Conservation (phyloP, 2,329 filamentous ascomycete species). For the Aspergillus pseudoviridinutans region DNA sequence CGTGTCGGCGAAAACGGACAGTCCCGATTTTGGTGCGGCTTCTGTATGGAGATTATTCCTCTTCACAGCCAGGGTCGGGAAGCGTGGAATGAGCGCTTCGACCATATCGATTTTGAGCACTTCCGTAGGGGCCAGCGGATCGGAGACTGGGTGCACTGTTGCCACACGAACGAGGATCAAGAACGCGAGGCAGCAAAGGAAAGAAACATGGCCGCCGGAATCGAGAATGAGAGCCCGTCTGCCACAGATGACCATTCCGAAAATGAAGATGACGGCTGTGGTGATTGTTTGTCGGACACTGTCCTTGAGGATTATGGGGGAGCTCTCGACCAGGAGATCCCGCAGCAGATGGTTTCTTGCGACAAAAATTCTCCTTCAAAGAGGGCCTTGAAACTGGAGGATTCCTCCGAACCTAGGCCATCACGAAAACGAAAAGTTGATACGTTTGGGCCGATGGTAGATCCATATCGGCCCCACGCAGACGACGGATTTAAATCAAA, state of each 20-base stretch:
- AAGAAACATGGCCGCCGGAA: background rate
- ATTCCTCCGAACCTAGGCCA: background rate
- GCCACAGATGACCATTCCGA: background rate
- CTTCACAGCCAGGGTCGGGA: slow-evolving; percentile 49
- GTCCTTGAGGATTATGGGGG: slow-evolving; percentile 6
- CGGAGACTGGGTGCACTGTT: slow-evolving; percentile 29
- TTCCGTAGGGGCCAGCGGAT: slow-evolving; percentile 38
- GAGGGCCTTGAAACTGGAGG: background rate
- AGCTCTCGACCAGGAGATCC: background rate
- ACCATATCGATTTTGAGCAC: slow-evolving; percentile 68
- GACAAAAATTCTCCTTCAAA: background rate
- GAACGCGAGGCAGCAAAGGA: slow-evolving; percentile 8
- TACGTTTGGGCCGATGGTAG: background rate
- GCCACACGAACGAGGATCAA: slow-evolving; percentile 18
- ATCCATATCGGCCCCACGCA: background rate
- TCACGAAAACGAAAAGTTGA: slow-evolving; percentile 13
- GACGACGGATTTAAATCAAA: slow-evolving; percentile 1
- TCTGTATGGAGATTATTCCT: slow-evolving; percentile 61
- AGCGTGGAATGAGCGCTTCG: slow-evolving; percentile 58
- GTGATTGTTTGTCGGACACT: slow-evolving; percentile 5
- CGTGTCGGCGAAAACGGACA: slow-evolving; percentile 63
- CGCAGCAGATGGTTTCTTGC: background rate
- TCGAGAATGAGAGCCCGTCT: background rate
- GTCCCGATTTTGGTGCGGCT: slow-evolving; percentile 79
- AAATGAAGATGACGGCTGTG: slow-evolving; percentile 10